Base-by-base conservation (phyloP, 2,329 filamentous ascomycete genomes). In the Gremmenia infestans region DNA sequence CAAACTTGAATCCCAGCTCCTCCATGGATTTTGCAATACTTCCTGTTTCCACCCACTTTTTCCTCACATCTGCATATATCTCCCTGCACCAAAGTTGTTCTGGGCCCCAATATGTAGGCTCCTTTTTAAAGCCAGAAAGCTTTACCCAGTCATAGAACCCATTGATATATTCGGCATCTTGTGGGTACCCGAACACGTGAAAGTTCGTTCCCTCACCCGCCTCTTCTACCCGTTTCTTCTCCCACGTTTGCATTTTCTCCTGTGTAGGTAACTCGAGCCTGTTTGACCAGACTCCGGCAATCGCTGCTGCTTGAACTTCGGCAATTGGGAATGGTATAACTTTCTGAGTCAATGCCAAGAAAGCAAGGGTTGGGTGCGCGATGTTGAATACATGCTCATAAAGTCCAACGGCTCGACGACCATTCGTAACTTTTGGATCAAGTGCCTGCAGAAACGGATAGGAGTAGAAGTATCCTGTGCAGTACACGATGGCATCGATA, bases 391-490 rank as follows among this genome's bases (percentile, higher is more conserved):
- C 66, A 65, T 97, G 91, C 62, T 90, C 78, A 70, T 91, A 96
- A 3, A 92, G 73, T 36, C 87, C 83, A 58, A 85, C 76, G 0
- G 92, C 85, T 28, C 88, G 81, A 36, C 79, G 80, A 0, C 92
- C 92, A 53, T 84, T 81, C 0, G 81, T 85, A 54, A 91, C 68
- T 0, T 81, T 76, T 0, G 83, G 72, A 14, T 73, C 65, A 4
- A 81, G 62, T 2, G 72, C 68, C 12, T 70, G 68, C 4, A 87
- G 69, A 67, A 96, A 97, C 0, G 91, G 91, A 56, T 88, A 88
- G 5, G 86, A 85, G 72, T 89, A 96, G 55, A 96, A 81, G 66
- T 95, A 97, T 0, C 93, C 93, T 0, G 93, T 97, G 70, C 89
- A 92, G 71, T 93, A 97, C 28, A 97, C 70, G 5, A 97, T 74